Evolutionary conservation across 148 eudicot genomes (phyloP).

Genomic region (Arctostaphylos glauca): DNA sequence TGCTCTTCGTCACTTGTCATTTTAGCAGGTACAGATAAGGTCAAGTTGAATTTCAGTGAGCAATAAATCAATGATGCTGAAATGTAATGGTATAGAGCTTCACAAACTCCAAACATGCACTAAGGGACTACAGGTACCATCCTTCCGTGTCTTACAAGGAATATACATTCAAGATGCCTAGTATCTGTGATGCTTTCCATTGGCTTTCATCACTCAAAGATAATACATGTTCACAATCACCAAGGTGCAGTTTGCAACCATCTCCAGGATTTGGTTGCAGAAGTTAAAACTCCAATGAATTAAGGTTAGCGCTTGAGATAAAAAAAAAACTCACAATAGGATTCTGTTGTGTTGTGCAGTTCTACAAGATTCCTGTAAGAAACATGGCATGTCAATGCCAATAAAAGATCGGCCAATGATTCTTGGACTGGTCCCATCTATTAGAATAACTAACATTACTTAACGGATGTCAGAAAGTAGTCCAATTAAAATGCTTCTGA

Average conservation of each 20-base stretch:
- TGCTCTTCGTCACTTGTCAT: background rate
- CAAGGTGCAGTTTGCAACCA: background rate
- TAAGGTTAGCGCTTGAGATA: background rate
- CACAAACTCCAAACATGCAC: background rate
- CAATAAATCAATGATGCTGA: background rate
- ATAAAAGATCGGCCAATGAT: background rate
- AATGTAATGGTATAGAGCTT: background rate
- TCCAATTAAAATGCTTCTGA: background rate
- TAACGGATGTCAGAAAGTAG: conserved; percentile 1
- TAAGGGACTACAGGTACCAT: background rate
- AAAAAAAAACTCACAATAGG: background rate
- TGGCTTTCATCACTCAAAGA: background rate
- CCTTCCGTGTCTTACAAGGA: background rate
- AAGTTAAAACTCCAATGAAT: background rate
- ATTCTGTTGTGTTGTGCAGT: background rate
- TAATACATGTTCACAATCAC: background rate
- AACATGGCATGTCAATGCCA: background rate
- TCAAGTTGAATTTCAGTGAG: background rate
- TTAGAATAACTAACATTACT: background rate
- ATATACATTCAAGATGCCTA: background rate
- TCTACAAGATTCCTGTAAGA: conserved; percentile 6
- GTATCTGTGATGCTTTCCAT: background rate
- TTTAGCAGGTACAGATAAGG: background rate
- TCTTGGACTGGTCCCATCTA: background rate
- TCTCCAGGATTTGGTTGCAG: background rate